These are phyloP conservation scores for Solanum gandarillasii DNA, from an alignment of 257 asterid genomes.

Conservation along the genomic window DNA sequence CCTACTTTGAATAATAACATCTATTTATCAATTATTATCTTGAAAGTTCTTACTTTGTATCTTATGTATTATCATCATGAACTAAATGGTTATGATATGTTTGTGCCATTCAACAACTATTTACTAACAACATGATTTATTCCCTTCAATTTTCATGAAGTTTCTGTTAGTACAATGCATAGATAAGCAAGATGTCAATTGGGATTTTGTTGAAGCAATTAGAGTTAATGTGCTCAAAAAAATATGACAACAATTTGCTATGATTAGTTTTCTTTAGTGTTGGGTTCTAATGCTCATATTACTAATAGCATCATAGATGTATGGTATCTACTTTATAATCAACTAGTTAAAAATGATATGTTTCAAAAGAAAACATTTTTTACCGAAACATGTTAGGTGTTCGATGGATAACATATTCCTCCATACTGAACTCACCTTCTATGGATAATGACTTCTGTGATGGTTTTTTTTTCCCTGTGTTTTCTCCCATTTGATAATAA, in stretches of 20 bases:
- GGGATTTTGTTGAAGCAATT: not conserved
- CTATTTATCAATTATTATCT: not conserved
- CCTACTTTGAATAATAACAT: not conserved
- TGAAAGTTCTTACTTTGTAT: not conserved
- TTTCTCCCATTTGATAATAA: not conserved
- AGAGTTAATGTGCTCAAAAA: not conserved
- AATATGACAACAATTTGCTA: not conserved
- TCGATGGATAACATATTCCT: not conserved
- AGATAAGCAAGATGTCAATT: not conserved
- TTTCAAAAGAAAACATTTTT: not conserved
- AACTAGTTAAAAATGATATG: not conserved
- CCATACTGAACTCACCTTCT: not conserved
- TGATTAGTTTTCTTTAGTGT: not conserved
- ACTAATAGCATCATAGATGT: not conserved
- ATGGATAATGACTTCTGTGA: not conserved
- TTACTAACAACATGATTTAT: not conserved
- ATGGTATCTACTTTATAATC: not conserved
- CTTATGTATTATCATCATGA: not conserved
- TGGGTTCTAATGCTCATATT: not conserved
- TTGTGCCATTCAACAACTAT: not conserved
- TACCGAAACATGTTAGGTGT: not conserved
- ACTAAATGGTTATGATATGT: not conserved
- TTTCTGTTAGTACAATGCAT: not conserved
- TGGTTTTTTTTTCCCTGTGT: not conserved
- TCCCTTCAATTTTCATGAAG: not conserved